phyloP scores from a whole-genome alignment of 495 filamentous ascomycete species.

The Lichenothelia convexa region DNA sequence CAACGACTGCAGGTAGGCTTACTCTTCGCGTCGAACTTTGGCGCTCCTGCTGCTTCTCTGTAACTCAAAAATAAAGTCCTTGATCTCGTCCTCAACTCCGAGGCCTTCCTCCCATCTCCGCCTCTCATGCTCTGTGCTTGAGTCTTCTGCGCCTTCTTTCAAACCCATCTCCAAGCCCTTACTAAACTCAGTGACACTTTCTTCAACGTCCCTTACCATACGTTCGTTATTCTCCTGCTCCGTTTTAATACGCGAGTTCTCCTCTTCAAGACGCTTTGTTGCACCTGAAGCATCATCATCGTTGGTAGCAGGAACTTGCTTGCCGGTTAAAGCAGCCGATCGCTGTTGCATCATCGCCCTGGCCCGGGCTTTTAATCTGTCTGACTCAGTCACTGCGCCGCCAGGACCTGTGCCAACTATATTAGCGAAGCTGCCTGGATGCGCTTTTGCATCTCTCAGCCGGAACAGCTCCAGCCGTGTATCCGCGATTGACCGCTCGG shows the following conservation, averaged over 20 bases:
- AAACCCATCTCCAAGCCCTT: slow-evolving; percentile 68
- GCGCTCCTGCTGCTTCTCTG: slow-evolving; percentile 66
- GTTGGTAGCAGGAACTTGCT: slow-evolving; percentile 40
- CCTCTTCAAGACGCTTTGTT: slow-evolving; percentile 62
- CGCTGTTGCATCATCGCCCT: slow-evolving; percentile 98
- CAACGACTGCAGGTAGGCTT: too few relatives aligned
- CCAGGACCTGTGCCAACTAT: slow-evolving; percentile 91
- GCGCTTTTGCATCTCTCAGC: slow-evolving; percentile 76
- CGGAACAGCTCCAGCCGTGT: slow-evolving; percentile 88
- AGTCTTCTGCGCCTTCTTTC: slow-evolving; percentile 57
- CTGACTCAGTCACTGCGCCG: slow-evolving; percentile 77
- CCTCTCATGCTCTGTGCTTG: slow-evolving; percentile 66
- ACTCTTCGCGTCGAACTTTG: slow-evolving; percentile 58
- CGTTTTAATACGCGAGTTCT: slow-evolving; percentile 57
- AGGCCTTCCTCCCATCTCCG: slow-evolving; percentile 93
- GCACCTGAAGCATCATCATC: slow-evolving; percentile 56
- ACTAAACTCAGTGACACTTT: slow-evolving; percentile 82
- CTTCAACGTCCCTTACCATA: slow-evolving; percentile 94
- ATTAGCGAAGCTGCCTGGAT: slow-evolving; percentile 63
- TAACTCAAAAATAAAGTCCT: slow-evolving; percentile 93
- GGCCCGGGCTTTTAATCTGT: slow-evolving; percentile 83
- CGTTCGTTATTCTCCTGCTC: slow-evolving; percentile 87
- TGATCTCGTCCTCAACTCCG: slow-evolving; percentile 89
- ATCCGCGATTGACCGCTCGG: slow-evolving; percentile 84
- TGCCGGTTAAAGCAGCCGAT: slow-evolving; percentile 77